Base-by-base conservation (phyloP, 2,329 filamentous ascomycete species). In the Microdochium nivale region DNA sequence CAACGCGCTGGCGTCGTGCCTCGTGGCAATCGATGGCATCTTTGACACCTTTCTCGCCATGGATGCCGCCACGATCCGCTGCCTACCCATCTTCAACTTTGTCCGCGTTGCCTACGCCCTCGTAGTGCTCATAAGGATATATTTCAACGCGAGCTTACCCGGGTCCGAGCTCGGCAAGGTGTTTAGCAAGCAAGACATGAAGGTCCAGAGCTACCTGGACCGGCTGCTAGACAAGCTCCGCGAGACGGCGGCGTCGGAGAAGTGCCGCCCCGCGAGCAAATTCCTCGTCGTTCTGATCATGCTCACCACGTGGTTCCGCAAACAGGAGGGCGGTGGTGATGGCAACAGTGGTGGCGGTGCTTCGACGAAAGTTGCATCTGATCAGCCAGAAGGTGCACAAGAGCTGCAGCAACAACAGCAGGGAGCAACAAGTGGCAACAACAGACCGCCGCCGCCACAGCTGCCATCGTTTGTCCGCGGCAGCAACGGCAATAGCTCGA, bases 71-170 rank as follows among this genome's bases (percentile, higher is more conserved):
- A 74, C 72, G 40, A 72, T 88, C 40, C 80, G 83, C 50, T 84
- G 77, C 51, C 65, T 90, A 10, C 86, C 87, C 19, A 84, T 87
- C 2, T 84, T 87, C 60, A 81, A 80, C 63, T 83, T 87, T 59
- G 85, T 88, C 16, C 81, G 87, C 25, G 80, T 88, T 19, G 81
- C 85, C 11, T 89, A 88, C 61, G 83, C 82, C 5, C 77, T 84
- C 2, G 83, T 90, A 21, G 80, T 87, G 30, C 71, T 90, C 35
- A 85, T 88, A 63, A 90, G 89, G 66, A 78, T 90, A 55, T 86
- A 85, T 66, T 84, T 87, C 49, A 80, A 83, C 9, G 81, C 84
- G 3, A 79, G 79, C 1, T 76, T 78, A 14, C 78, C 83, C 1
- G 77, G 78, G 40, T 84, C 80, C 16, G 83, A 85, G 58, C 76